Evolutionary conservation across 495 filamentous ascomycete genomes (phyloP).

Genomic region (Penicillium cosmopolitanum): DNA sequence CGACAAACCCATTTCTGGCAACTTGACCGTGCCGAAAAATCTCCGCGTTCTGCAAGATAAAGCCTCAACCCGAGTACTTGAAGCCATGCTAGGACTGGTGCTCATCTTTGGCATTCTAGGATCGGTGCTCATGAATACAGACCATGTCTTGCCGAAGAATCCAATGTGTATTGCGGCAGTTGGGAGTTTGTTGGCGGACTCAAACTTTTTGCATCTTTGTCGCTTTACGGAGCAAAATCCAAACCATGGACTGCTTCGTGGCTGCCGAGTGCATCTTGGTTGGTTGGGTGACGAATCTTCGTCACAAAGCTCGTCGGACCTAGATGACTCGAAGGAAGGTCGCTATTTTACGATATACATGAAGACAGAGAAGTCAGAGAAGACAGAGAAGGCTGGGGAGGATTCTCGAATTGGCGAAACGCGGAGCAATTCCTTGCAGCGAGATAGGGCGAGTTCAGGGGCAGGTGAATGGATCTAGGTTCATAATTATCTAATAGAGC

Average conservation of each 20-base stretch:
- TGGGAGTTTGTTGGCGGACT: slow-evolving; percentile 2
- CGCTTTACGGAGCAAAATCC: background rate
- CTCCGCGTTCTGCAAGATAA: background rate
- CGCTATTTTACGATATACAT: background rate
- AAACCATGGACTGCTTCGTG: background rate
- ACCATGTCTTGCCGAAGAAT: slow-evolving; percentile 2
- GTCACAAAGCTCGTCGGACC: background rate
- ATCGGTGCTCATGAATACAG: slow-evolving; percentile 1
- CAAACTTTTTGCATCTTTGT: background rate
- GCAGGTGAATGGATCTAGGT: background rate
- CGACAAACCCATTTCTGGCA: background rate
- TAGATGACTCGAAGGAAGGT: background rate
- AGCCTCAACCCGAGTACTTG: background rate
- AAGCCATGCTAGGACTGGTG: background rate
- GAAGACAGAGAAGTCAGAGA: background rate
- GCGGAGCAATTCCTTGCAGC: background rate
- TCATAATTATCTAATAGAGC: background rate
- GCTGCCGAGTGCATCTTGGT: background rate
- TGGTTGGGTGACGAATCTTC: background rate
- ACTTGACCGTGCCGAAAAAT: background rate
- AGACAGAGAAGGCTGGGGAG: background rate
- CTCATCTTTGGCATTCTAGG: background rate
- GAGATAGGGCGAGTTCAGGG: background rate
- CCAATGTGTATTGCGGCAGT: background rate
- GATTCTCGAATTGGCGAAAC: background rate